Conservation (phyloP, 2,329 filamentous ascomycete species). For the Penicillium sp. region DNA sequence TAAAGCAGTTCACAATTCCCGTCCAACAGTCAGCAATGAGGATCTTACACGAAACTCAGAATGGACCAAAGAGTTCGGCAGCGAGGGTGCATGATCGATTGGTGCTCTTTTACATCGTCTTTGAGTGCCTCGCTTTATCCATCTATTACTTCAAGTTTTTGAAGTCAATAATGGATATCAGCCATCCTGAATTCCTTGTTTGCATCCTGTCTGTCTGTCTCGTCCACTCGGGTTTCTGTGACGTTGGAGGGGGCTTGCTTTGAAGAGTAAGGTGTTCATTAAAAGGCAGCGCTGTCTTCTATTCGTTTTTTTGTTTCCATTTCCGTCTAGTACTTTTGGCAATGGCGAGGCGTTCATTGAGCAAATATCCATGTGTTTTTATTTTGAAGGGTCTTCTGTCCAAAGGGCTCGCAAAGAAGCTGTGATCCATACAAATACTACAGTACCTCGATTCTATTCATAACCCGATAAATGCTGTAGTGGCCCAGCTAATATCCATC, state of each 20-base stretch:
- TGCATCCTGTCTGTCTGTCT: neutral
- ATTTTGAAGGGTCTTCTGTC: conserved; percentile 5
- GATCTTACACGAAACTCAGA: conserved; percentile 83
- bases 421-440: neutral
- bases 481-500: neutral
- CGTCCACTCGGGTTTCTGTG: neutral
- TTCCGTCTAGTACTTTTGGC: conserved; percentile 15
- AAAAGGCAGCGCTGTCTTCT: conserved; percentile 7
- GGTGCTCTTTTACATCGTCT: neutral
- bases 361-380: conserved; percentile 21
- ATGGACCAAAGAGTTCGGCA: conserved; percentile 96
- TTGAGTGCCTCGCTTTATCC: neutral
- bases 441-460: neutral
- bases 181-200: neutral
- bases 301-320: conserved; percentile 1
- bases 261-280: conserved; percentile 30
- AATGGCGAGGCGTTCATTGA: conserved; percentile 31
- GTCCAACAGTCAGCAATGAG: conserved; percentile 85
- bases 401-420: conserved; percentile 3
- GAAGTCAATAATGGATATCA: neutral
- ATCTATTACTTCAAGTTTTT: neutral
- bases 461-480: neutral
- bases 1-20: conserved; percentile 81
- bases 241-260: neutral
- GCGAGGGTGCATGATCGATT: conserved; percentile 66